Base-by-base conservation (phyloP, 2,329 filamentous ascomycete species). In the Clonostachys rosea region DNA sequence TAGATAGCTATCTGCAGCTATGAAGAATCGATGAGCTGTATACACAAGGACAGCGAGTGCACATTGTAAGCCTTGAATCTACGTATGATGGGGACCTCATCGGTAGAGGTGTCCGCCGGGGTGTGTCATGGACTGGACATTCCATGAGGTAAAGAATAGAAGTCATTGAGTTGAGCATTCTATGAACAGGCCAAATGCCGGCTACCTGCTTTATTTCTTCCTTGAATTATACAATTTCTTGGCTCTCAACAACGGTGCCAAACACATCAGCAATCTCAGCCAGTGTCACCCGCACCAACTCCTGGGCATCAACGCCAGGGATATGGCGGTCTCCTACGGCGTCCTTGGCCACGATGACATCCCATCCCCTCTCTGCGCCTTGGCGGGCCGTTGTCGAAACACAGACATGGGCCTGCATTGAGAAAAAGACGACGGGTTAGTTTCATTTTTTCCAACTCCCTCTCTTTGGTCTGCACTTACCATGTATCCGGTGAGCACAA, bases 241-340 rank as follows among this genome's bases (percentile, higher is more conserved):
- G 17, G 34, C 45, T 47, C n/a, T 43, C 20, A 10, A 47, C 24
- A n/a, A 47, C 40, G 1, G 45, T 42, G 14, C 11, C 45, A 24
- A 47, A 43, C 39, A 70, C 76, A 71, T 87, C 84, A 0, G 57
- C 79, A 58, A 87, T 64, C 62, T 87, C 83, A 6, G 70, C 68
- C 53, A 87, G 61, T 3, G 70, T 70, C 50, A 77, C 73, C 60
- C 64, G 59, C 1, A 66, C 63, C 18, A 86, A 57, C 47, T 83
- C 73, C 11, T 74, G 71, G 0, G 77, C 82, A 6, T 68, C 66
- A 1, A 74, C 76, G 1, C 83, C 83, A 1, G 84, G 84, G 41
- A 87, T 84, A 58, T 86, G 74, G 9, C 84, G 64, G 60, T 87
- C 83, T 0, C 84, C 84, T 36, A 88, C 75, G 0, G 72, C 82